Evolutionary conservation across 2,329 filamentous ascomycete species (phyloP).

Genomic region (Didymella glomerata): DNA sequence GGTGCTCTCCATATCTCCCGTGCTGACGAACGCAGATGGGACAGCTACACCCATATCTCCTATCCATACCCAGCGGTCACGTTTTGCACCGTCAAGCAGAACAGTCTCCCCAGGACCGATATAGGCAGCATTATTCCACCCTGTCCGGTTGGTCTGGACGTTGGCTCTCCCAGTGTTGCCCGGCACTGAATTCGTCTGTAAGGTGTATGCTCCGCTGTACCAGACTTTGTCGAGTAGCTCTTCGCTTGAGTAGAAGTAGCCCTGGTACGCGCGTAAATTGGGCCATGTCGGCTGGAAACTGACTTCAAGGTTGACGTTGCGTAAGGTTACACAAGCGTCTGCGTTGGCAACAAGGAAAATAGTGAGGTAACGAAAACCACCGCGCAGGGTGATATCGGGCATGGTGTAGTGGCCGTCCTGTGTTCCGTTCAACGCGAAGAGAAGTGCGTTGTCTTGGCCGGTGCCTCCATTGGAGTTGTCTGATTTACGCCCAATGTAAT

Average conservation of each 20-base stretch:
- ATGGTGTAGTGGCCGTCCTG: slow-evolving; percentile 54
- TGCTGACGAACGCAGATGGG: slow-evolving; percentile 54
- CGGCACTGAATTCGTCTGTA: slow-evolving; percentile 51
- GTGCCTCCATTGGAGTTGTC: slow-evolving; percentile 53
- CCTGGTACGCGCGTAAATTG: slow-evolving; percentile 52
- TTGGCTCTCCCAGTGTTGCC: slow-evolving; percentile 39
- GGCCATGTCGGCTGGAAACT: slow-evolving; percentile 62
- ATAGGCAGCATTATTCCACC: slow-evolving; percentile 46
- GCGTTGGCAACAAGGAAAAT: slow-evolving; percentile 53
- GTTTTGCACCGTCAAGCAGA: slow-evolving; percentile 16
- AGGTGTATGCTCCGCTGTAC: slow-evolving; percentile 61
- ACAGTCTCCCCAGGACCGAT: slow-evolving; percentile 57
- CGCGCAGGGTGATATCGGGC: slow-evolving; percentile 57
- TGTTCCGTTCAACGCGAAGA: slow-evolving; percentile 51
- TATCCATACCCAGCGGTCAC: slow-evolving; percentile 20
- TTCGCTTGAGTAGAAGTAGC: slow-evolving; percentile 45
- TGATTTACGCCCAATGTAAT: slow-evolving; percentile 55
- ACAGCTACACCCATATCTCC: slow-evolving; percentile 59
- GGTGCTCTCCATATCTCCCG: slow-evolving; percentile 57
- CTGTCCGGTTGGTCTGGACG: slow-evolving; percentile 5
- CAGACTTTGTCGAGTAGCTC: slow-evolving; percentile 64
- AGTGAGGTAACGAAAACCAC: slow-evolving; percentile 64
- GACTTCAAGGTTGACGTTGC: slow-evolving; percentile 55
- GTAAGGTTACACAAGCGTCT: slow-evolving; percentile 49
- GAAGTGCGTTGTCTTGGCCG: slow-evolving; percentile 57